Conservation (phyloP, 2,329 filamentous ascomycete species). For the Nothophaeocryptopus gaeumannii region DNA sequence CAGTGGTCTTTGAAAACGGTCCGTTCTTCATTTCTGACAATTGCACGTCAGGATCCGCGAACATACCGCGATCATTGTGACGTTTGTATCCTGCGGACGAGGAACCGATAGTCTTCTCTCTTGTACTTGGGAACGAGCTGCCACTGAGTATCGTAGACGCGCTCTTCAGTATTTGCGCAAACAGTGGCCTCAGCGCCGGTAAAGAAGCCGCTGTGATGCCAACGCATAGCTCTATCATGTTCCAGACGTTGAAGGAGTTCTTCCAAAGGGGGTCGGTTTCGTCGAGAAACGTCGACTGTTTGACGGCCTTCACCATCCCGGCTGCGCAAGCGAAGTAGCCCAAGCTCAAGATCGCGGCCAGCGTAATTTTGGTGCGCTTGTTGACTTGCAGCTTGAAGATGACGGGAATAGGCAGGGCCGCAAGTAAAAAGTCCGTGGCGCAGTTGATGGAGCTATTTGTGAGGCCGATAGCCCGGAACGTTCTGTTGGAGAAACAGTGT, state of each 20-base stretch:
- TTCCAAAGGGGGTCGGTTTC: constrained; percentile 38
- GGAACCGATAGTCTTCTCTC: neutral
- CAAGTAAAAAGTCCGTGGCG: constrained; percentile 42
- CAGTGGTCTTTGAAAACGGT: constrained; percentile 1
- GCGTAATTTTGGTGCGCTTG: constrained; percentile 41
- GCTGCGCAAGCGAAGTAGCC: constrained; percentile 44
- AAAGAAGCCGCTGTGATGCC: constrained; percentile 46
- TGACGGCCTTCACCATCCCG: constrained; percentile 43
- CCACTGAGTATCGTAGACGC: constrained; percentile 15
- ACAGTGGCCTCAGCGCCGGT: constrained; percentile 38
- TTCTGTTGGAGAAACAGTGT: constrained; percentile 43
- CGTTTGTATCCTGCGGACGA: constrained; percentile 6
- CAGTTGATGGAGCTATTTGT: constrained; percentile 47
- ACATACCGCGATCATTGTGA: constrained; percentile 2
- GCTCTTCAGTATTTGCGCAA: constrained; percentile 16
- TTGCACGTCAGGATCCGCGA: constrained; percentile 1
- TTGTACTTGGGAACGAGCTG: constrained; percentile 5
- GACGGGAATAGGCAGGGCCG: constrained; percentile 43
- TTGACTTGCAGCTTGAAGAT: constrained; percentile 46
- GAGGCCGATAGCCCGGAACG: constrained; percentile 47
- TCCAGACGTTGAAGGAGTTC: constrained; percentile 46
- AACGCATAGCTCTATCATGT: constrained; percentile 45
- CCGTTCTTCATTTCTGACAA: constrained; percentile 12
- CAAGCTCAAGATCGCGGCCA: constrained; percentile 37
- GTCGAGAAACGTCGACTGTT: constrained; percentile 37